Base-by-base conservation (phyloP, 192 early-diverging fungal genomes). In the Funneliformis geosporum region DNA sequence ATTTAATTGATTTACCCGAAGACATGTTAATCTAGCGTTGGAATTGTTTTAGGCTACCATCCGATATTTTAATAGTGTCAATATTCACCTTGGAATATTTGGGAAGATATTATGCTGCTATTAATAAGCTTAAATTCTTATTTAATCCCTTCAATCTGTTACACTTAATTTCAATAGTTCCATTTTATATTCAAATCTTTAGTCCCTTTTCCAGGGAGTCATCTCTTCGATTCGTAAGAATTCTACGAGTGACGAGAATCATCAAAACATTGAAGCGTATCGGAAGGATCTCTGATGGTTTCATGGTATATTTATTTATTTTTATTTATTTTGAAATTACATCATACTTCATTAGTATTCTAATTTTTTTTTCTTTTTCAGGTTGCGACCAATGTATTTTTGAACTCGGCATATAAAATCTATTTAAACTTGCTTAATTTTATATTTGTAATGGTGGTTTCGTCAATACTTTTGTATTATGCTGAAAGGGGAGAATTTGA, bases 271-370 rank as follows among this genome's bases (percentile, higher is more conserved):
- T 77, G 16, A 7, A 77, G 16, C 5, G 50, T 55, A 70, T 77
- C 2, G 46, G 62, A 16, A 77, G 10, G 33, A 28, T 18, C 39
- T 77, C 75, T 27, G 75, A 70, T 59, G 75, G 75, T n/a, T 77
- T 77, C 23, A n/a, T 60, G 43, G 59, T 40, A 18, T 14, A 61
- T 60, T 42, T 11, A 55, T 55, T 55, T 18, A 0, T 18, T 18
- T 4, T 55, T 55, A 18, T 55, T 16, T 18, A 18, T 18, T 18
- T 44, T 44, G 6, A 44, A 9, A 9, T 9, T 9, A 44, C 9
- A 10, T 44, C 9, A 44, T 5, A 9, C 43, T 33, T 44, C 43
- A 44, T n/a, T n/a, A 44, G 0, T 0, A 44, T 44, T 44, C 5
- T 44, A 4, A 4, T 9, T 9, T 44, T 44, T 9, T 44, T 9